Base-by-base conservation (phyloP, 805 yeast genomes). In the Candida maesae region DNA sequence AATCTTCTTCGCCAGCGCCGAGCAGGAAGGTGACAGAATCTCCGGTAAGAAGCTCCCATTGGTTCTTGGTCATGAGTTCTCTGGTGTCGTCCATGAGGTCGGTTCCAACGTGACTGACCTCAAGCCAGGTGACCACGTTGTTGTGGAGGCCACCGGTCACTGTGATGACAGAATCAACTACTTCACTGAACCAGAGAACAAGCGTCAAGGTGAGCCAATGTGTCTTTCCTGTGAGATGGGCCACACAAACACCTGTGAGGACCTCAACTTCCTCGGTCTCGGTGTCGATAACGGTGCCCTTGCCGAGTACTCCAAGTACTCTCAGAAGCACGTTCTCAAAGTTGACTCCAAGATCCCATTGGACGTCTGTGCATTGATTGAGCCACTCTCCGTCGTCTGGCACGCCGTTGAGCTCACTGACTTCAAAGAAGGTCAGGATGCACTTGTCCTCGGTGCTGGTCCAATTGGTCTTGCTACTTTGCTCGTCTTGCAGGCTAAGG, bases 51-150 rank as follows among this genome's bases (percentile, higher is more conserved):
- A 73, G 35, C 62, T 75, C 46, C 81, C 81, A 13, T 60, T 76
- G 48, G 78, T 76, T 18, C 72, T 79, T 33, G 81, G 81, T 46
- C 81, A 76, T 59, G 81, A 76, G 59, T 78, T 79, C 60, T 76
- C 78, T 26, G 81, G 81, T 55, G 68, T 71, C 14, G 81, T 76
- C 40, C 76, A 74, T 35, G 76, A 66, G 20, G 61, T 69, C 51
- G 81, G 81, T 44, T 62, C 63, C 24, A 63, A 68, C 44, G 81
- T 76, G 42, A 62, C 54, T 17, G 69, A 74, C 37, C 68, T 76
- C 58, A 58, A 73, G 52, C 52, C 70, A 39, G 81, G 81, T 51
- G 81, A 76, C 53, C 70, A 65, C 42, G 81, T 78, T 28, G 81
- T 79, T 49, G 64, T 79, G 14, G 78, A 73, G 44, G 67, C 72